Conservation (phyloP, 495 filamentous ascomycete genomes). For the Aspergillus baeticus region DNA sequence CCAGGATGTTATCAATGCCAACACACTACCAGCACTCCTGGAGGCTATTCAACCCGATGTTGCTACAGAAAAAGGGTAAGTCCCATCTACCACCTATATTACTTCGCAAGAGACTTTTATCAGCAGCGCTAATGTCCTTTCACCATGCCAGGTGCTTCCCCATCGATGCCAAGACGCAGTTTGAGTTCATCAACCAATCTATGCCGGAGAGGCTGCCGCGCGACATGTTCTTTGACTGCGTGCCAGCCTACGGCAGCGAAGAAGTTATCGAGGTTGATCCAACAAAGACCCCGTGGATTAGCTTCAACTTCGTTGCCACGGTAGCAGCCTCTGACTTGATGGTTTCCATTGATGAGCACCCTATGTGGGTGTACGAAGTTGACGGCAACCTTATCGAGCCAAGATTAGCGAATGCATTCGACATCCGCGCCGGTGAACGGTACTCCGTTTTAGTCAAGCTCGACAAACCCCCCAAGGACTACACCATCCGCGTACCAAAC, state of each 20-base stretch:
- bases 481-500: conserved; percentile 38
- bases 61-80: conserved; percentile 47
- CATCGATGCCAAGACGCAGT: neutral
- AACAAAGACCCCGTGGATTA: no score
- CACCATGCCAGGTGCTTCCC: conserved; percentile 7
- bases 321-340: conserved; percentile 9
- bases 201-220: neutral
- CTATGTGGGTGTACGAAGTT: conserved; percentile 44
- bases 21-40: conserved; percentile 24
- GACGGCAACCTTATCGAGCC: conserved; percentile 45
- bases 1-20: conserved; percentile 32
- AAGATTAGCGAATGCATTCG: conserved; percentile 30
- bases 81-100: neutral
- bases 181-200: neutral
- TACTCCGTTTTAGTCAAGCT: conserved; percentile 43
- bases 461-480: conserved; percentile 31
- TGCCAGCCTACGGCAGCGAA: conserved; percentile 24
- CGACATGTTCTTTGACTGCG: conserved; percentile 17
- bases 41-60: conserved; percentile 9
- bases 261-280: conserved; percentile 33
- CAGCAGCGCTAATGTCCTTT: no score
- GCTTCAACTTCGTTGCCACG: no score
- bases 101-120: no score
- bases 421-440: conserved; percentile 30
- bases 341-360: conserved; percentile 42